phyloP scores from a whole-genome alignment of 1,284 basidiomycete genomes.

The Fomitopsis schrenkii region DNA sequence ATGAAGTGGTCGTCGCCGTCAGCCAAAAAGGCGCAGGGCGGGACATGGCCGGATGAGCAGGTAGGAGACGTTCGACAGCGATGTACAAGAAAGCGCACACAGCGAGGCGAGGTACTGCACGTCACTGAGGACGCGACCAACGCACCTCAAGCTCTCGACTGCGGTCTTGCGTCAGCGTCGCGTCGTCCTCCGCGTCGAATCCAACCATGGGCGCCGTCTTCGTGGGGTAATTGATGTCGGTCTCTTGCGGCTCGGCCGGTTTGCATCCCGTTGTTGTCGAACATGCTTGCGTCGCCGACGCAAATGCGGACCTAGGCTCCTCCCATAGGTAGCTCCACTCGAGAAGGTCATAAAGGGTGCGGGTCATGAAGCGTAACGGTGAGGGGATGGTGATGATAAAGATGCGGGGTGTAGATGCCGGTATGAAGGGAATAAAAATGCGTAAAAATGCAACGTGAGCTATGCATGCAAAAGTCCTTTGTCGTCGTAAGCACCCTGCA shows the following conservation, averaged over 20 bases:
- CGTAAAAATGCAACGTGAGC: constrained; percentile 24
- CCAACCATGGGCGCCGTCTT: constrained; percentile 36
- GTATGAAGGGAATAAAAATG: constrained; percentile 41
- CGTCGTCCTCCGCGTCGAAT: constrained; percentile 46
- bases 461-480: constrained; percentile 34
- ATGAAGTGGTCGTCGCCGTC: constrained; percentile 65
- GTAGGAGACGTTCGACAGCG: constrained; percentile 36
- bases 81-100: constrained; percentile 53
- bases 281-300: constrained; percentile 28
- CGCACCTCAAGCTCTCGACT: constrained; percentile 46
- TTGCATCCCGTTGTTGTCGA: constrained; percentile 21
- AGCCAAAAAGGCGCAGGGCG: constrained; percentile 43
- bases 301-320: constrained; percentile 18
- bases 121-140: constrained; percentile 31
- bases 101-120: constrained; percentile 48
- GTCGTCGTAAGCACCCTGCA: constrained; percentile 47
- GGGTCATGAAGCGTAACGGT: constrained; percentile 4
- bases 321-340: constrained; percentile 19
- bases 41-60: constrained; percentile 43
- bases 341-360: constrained; percentile 9
- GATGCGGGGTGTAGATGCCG: constrained; percentile 31
- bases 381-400: constrained; percentile 14
- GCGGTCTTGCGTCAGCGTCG: constrained; percentile 70
- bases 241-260: constrained; percentile 48
- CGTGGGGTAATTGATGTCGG: constrained; percentile 35